These are phyloP conservation scores for Chrysoporthe deuterocubensis DNA, from an alignment of 2,329 filamentous ascomycete species.

Conservation along the genomic window DNA sequence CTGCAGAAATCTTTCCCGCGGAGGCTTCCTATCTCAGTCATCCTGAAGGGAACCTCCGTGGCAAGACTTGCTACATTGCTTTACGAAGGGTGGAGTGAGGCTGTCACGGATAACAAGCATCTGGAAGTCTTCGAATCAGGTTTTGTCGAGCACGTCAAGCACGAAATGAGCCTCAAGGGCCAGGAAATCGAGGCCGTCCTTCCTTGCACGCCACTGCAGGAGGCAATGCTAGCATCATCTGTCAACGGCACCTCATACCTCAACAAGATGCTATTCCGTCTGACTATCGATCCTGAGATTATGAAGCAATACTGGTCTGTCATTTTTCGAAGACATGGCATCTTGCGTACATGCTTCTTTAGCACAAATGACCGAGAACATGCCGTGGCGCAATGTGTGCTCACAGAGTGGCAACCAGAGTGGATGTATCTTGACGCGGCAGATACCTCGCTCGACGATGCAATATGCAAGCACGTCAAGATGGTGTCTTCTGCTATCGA, in stretches of 20 bases:
- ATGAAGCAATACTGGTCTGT: conserved; percentile 65
- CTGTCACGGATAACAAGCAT: neutral
- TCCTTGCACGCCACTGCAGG: conserved; percentile 86
- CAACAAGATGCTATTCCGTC: conserved; percentile 70
- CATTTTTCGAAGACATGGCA: conserved; percentile 70
- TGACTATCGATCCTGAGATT: conserved; percentile 53
- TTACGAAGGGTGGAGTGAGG: neutral
- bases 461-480: conserved; percentile 45
- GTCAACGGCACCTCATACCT: conserved; percentile 61
- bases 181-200: conserved; percentile 59
- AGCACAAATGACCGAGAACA: conserved; percentile 62
- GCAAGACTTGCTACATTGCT: conserved; percentile 56
- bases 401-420: conserved; percentile 49
- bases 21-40: conserved; percentile 66
- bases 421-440: conserved; percentile 45
- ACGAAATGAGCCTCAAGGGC: conserved; percentile 38
- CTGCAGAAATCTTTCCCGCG: conserved; percentile 52
- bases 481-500: conserved; percentile 47
- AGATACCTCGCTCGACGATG: conserved; percentile 39
- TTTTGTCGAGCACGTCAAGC: conserved; percentile 36
- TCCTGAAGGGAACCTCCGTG: conserved; percentile 73
- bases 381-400: conserved; percentile 74
- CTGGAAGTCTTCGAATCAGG: conserved; percentile 35
- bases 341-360: conserved; percentile 77
- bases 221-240: conserved; percentile 77